Evolutionary conservation across 306 rosid genomes (phyloP).

Genomic region (Prunus fruticosa): DNA sequence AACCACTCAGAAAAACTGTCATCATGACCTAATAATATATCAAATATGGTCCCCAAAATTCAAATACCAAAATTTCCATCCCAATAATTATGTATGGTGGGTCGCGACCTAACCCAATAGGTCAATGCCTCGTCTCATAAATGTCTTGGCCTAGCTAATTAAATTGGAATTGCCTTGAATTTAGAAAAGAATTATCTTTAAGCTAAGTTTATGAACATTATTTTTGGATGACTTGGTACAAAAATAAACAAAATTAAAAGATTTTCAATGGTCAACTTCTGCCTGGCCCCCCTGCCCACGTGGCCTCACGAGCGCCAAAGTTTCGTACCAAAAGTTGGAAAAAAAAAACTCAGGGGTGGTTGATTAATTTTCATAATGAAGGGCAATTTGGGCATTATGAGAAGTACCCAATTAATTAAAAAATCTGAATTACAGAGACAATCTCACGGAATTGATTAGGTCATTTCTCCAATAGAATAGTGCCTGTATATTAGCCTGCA

Average conservation of each 20-base stretch:
- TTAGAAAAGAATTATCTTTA: not conserved
- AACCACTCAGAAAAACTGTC: not conserved
- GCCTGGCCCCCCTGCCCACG: conserved; percentile 21
- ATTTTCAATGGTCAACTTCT: not conserved
- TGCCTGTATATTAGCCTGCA: not conserved
- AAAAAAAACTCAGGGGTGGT: not conserved
- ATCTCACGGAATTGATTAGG: not conserved
- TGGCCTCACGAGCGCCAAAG: conserved; percentile 32
- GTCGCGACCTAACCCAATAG: conserved; percentile 51
- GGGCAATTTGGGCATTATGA: not conserved
- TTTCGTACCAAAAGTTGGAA: conserved; percentile 14
- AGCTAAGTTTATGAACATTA: conserved; percentile 4
- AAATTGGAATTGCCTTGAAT: not conserved
- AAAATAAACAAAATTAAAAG: not conserved
- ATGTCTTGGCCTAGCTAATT: conserved; percentile 39
- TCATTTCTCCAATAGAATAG: not conserved
- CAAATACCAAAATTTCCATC: conserved; percentile 21
- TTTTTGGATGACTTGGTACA: not conserved
- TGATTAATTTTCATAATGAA: not conserved
- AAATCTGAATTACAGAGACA: not conserved
- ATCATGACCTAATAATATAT: not conserved
- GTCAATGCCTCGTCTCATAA: conserved; percentile 56
- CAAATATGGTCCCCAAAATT: conserved; percentile 8
- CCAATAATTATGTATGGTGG: conserved; percentile 54
- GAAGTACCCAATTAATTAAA: not conserved